Evolutionary conservation across 208 protist species (phyloP).

Genomic region (Sergeia podlipaevii): DNA sequence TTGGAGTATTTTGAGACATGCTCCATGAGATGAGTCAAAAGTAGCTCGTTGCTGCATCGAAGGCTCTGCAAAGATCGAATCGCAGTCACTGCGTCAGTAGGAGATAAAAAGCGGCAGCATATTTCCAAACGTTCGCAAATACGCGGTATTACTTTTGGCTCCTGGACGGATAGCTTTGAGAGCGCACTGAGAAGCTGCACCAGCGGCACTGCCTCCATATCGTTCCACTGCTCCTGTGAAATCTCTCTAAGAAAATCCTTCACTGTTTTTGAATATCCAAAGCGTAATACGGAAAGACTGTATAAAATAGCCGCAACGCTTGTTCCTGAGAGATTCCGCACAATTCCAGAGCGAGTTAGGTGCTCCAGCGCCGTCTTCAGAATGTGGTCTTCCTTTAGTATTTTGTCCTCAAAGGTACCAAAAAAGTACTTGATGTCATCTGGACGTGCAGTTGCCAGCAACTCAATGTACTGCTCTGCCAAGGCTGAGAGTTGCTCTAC

Average conservation of each 20-base stretch:
- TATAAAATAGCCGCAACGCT: conserved; percentile 73
- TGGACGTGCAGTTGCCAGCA: conserved; percentile 51
- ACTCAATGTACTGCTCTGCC: conserved; percentile 50
- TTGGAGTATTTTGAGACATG: conserved; percentile 41
- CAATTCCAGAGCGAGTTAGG: conserved; percentile 34
- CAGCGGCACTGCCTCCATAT: conserved; percentile 70
- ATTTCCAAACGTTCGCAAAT: conserved; percentile 36
- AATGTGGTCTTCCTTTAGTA: conserved; percentile 80
- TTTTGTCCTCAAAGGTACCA: conserved; percentile 79
- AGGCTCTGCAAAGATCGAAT: conserved; percentile 69
- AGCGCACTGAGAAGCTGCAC: conserved; percentile 60
- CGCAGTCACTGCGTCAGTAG: conserved; percentile 45
- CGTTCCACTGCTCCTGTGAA: conserved; percentile 71
- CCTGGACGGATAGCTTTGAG: conserved; percentile 53
- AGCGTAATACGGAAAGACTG: conserved; percentile 68
- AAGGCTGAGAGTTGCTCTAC: conserved; percentile 27
- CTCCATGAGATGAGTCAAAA: conserved; percentile 44
- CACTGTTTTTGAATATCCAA: conserved; percentile 63
- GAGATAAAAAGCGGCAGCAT: conserved; percentile 52
- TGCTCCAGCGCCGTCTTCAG: conserved; percentile 64
- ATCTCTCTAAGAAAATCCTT: conserved; percentile 60
- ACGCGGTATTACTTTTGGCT: conserved; percentile 31
- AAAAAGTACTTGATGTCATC: conserved; percentile 89
- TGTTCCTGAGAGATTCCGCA: conserved; percentile 40
- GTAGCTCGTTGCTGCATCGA: conserved; percentile 41